Conservation (phyloP, 192 early-diverging fungal genomes). For the Coemansia sp. region DNA sequence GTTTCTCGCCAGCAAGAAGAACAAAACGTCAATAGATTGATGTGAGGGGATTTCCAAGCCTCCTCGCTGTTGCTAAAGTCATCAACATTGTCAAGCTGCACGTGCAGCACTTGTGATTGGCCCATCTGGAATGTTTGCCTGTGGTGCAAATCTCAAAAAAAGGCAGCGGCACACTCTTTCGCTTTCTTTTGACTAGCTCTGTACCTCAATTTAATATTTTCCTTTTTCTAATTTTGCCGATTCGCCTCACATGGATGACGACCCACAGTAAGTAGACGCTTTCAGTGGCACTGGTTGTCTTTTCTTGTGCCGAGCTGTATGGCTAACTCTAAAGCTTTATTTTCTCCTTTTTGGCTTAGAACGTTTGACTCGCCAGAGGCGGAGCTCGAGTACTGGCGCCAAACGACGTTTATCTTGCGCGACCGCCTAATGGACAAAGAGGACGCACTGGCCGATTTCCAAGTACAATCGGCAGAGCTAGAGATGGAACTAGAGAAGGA, state of each 20-base stretch:
- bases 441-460: constrained; percentile 63
- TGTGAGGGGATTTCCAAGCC: background rate
- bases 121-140: background rate
- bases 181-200: background rate
- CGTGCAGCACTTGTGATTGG: background rate
- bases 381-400: constrained; percentile 69
- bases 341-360: constrained; percentile 4
- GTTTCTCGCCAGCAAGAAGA: constrained; percentile 10
- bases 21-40: background rate
- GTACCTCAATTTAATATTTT: background rate
- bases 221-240: background rate
- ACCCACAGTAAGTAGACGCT: constrained; percentile 27
- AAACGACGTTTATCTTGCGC: constrained; percentile 52
- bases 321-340: background rate
- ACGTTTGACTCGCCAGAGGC: constrained; percentile 59
- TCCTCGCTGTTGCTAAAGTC: background rate
- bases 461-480: constrained; percentile 64
- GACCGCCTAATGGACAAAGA: constrained; percentile 58
- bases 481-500: constrained; percentile 74
- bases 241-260: constrained; percentile 16
- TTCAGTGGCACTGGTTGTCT: background rate
- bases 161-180: background rate
- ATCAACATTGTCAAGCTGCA: background rate
- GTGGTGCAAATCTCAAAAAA: background rate
- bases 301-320: background rate